A percentile compares a stretch with the other conserved stretches of the same genome.
Conservation (phyloP, 208 protist genomes). For the Wallacemonas rigidus region DNA sequence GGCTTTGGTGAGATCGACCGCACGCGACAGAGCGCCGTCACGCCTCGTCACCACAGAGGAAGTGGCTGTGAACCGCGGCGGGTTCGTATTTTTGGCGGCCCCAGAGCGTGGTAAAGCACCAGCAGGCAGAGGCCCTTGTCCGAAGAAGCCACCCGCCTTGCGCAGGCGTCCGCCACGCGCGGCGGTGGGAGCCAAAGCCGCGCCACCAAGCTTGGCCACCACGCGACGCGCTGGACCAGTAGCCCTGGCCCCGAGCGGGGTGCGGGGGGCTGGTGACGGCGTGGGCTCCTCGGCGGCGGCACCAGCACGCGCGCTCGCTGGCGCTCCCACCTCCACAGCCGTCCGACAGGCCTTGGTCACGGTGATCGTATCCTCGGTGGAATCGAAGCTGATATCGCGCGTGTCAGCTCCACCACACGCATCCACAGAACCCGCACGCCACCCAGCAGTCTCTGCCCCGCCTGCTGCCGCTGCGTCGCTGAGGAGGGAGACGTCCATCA, state of each 20-base stretch:
- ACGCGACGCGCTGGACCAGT: not conserved
- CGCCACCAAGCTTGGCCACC: not conserved
- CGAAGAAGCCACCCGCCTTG: not conserved
- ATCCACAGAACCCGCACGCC: not conserved
- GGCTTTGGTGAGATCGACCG: not conserved
- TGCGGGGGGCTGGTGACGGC: constrained; percentile 2
- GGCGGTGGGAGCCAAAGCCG: no score
- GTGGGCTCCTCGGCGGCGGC: not conserved
- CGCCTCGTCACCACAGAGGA: not conserved
- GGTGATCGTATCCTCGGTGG: constrained; percentile 10
- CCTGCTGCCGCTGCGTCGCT: not conserved
- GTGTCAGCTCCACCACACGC: not conserved
- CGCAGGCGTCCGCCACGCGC: not conserved
- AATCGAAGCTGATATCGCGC: constrained; percentile 6
- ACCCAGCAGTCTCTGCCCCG: not conserved
- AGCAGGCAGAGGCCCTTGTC: not conserved
- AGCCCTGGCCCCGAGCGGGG: not conserved
- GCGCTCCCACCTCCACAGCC: not conserved
- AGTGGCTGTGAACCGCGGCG: not conserved
- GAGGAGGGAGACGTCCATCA: no score
- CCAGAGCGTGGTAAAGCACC: not conserved
- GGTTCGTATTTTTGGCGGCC: not conserved
- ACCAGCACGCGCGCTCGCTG: not conserved
- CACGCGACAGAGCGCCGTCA: not conserved
- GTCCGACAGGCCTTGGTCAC: not conserved